These are phyloP conservation scores for Coniferiporia weirii DNA, from an alignment of 1,284 basidiomycete genomes.

Conservation along the genomic window DNA sequence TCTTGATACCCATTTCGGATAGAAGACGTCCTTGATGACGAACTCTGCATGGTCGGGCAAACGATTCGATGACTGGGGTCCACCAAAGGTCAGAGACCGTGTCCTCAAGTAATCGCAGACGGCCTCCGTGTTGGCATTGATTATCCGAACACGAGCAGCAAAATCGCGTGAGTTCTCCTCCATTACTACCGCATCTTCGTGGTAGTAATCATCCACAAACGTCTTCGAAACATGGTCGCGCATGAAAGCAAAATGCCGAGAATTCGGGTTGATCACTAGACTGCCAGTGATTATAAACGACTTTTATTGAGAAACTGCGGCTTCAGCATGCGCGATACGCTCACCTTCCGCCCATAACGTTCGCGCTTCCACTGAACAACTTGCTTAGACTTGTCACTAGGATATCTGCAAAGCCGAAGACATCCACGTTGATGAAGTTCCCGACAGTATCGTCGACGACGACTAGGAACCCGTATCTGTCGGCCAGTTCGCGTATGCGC, in stretches of 20 bases:
- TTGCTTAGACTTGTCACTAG: constrained; percentile 94
- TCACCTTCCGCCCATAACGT: constrained; percentile 37
- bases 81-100: constrained; percentile 27
- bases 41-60: constrained; percentile 33
- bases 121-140: constrained; percentile 81
- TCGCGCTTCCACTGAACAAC: constrained; percentile 82
- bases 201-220: constrained; percentile 74
- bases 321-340: neutral
- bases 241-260: constrained; percentile 61
- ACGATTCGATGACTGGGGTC: constrained; percentile 30
- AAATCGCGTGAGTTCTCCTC: constrained; percentile 98
- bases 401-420: constrained; percentile 85
- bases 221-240: too few relatives aligned
- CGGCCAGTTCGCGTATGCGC: constrained; percentile 77
- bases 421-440: constrained; percentile 78
- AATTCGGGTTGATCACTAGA: constrained; percentile 80
- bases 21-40: constrained; percentile 80
- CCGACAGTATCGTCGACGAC: constrained; percentile 92
- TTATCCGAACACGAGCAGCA: constrained; percentile 63
- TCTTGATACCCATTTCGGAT: constrained; percentile 80
- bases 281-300: constrained; percentile 33
- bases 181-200: constrained; percentile 94
- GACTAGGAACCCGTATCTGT: constrained; percentile 84
- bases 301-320: neutral
- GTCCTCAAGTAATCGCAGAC: constrained; percentile 71